Evolutionary conservation across 2,329 filamentous ascomycete genomes (phyloP), one percentile per base, ranked within the genome.

Genomic region (Chlorencoelia australis): DNA sequence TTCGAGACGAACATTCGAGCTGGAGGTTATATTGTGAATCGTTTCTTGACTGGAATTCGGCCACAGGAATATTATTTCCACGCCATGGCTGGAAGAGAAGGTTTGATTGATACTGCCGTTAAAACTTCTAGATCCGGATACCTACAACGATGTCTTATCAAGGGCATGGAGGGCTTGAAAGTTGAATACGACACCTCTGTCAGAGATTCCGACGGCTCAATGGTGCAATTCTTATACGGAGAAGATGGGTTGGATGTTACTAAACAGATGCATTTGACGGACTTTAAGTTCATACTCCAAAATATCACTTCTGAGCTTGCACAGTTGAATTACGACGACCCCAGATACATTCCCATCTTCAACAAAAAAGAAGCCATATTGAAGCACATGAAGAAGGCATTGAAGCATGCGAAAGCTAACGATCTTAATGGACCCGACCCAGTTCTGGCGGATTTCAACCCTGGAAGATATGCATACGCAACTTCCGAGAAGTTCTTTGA

Each of bases 31-130:
- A 84, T 98, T 46, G 82, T 84, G 33, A 86, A 93, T 55, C 86
- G 91, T 58, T 98, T 98, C 73, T 82, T 98, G 69, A 98, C 93
- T 16, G 91, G 91, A 42, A 91, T 98, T 43, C 79, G 89, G 37
- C 91, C 91, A 4, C 91, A 98, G 55, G 93, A 98, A 59, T 98
- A 95, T 60, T 98, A 89, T 60, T 98, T 98, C 68, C 91, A 98
- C 73, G 87, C 93, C 61, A 98, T 98, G 93, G 91, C 89, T 55
- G 93, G 93, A 51, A 78, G 91, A 64, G 93, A 98, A 70, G 91
- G 91, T 68, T 68, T 98, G 47, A 98, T 98, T 56, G 91, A 98
- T 71, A 98, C 91, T 14, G 91, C 91, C 46, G 91, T 98, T 59
- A 98, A 98, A 65, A 98, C 91, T 2, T 94, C 89, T 7, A 81